These are phyloP conservation scores for Dionaea muscipula DNA, from an alignment of 179 eudicot genomes.

Conservation along the genomic window DNA sequence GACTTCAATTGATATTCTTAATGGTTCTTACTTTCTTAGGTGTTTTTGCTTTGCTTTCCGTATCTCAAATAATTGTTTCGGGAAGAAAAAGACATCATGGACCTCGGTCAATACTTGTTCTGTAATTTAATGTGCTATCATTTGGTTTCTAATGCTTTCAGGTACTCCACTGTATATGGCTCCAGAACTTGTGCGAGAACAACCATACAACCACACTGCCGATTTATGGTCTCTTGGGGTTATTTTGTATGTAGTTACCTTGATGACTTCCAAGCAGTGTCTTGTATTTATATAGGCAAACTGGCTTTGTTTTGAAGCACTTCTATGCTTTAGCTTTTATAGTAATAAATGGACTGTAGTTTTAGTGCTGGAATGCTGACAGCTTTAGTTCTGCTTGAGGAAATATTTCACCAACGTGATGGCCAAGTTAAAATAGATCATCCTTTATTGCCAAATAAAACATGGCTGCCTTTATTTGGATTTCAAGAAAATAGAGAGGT, in stretches of 20 bases:
- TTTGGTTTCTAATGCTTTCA: conserved; percentile 17
- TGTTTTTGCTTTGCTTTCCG: neutral
- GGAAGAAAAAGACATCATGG: no score
- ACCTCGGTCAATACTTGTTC: no score
- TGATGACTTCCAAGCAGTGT: neutral
- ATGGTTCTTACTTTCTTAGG: neutral
- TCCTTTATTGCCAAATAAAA: no score
- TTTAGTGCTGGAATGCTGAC: no score
- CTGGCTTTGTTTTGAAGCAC: neutral
- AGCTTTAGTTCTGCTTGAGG: no score
- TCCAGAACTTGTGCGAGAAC: conserved; percentile 96
- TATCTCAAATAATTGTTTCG: no score
- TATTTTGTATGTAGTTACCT: conserved; percentile 53
- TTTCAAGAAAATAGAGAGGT: neutral
- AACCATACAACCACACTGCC: conserved; percentile 97
- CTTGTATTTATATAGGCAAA: no score
- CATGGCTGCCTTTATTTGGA: neutral
- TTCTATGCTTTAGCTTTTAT: neutral
- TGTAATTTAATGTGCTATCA: neutral
- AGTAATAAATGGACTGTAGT: no score
- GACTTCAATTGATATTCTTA: neutral
- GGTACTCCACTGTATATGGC: conserved; percentile 99
- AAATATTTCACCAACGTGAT: no score
- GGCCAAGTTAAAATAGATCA: no score
- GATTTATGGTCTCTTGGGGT: conserved; percentile 99